A percentile compares a stretch with the other conserved stretches of the same genome.
phyloP scores from a whole-genome alignment of 345 rosid species.

The Diplotaxis tenuifolia region DNA sequence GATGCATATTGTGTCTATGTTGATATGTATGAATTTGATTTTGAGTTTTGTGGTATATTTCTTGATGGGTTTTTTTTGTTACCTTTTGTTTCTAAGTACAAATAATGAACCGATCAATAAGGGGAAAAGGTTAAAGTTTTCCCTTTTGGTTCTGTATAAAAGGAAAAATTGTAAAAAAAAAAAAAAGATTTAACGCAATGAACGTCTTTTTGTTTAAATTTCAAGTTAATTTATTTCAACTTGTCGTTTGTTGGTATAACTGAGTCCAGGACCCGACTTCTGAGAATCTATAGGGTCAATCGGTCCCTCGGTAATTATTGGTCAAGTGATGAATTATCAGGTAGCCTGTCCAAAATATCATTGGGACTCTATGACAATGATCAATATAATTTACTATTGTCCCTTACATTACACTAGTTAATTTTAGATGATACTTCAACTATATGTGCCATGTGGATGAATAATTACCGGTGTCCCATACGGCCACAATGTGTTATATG shows the following conservation, averaged over 20 bases:
- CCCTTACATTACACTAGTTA: slow-evolving; percentile 3
- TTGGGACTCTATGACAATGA: not conserved
- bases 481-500: not conserved
- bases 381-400: slow-evolving; percentile 6
- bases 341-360: not conserved
- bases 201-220: slow-evolving; percentile 5
- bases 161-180: slow-evolving; percentile 33
- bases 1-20: slow-evolving; percentile 17
- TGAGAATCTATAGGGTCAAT: no score
- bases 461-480: not conserved
- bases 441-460: not conserved
- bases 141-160: slow-evolving; percentile 26
- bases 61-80: slow-evolving; percentile 24
- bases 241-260: no score
- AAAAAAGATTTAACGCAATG: slow-evolving; percentile 20
- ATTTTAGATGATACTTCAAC: not conserved
- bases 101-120: slow-evolving; percentile 35
- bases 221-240: not conserved
- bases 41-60: slow-evolving; percentile 32
- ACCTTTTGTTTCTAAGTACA: slow-evolving; percentile 20
- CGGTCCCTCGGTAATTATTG: not conserved
- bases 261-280: no score
- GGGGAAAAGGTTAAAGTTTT: slow-evolving; percentile 26
- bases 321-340: not conserved
- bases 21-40: slow-evolving; percentile 22